These are phyloP conservation scores for Oryza nivara DNA, from an alignment of 176 grass and related monocot genomes.

Conservation along the genomic window DNA sequence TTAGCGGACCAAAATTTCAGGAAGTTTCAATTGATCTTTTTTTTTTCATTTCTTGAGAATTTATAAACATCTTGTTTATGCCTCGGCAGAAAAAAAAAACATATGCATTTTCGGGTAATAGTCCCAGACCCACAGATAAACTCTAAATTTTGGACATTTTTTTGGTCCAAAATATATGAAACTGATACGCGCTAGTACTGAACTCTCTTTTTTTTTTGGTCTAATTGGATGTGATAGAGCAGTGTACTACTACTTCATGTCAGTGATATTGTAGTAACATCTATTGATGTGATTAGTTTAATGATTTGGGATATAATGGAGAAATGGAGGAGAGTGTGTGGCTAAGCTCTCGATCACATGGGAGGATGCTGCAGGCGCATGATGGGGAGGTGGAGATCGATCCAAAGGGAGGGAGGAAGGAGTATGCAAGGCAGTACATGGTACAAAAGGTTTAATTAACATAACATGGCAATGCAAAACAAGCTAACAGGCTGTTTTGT, in stretches of 20 bases:
- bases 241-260: not conserved
- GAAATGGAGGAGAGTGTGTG: not conserved
- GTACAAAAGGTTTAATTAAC: not conserved
- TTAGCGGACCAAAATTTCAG: too few species aligned
- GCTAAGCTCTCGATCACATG: conserved; percentile 27
- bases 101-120: too few species aligned
- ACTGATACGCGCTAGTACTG: too few species aligned
- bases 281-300: not conserved
- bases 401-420: conserved; percentile 8
- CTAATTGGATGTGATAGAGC: not conserved
- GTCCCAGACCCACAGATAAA: too few species aligned
- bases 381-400: conserved; percentile 29
- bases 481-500: conserved; percentile 33
- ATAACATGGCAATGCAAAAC: conserved; percentile 41
- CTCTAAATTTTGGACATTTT: too few species aligned
- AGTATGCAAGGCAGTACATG: not conserved
- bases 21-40: too few species aligned
- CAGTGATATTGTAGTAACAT: not conserved
- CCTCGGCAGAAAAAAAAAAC: too few species aligned
- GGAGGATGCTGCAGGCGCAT: conserved; percentile 20
- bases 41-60: too few species aligned
- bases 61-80: too few species aligned
- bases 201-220: not conserved
- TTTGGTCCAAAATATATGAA: too few species aligned
- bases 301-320: conserved; percentile 22